These are phyloP conservation scores for Lophiotrema nucula DNA, from an alignment of 495 filamentous ascomycete species.

Conservation along the genomic window DNA sequence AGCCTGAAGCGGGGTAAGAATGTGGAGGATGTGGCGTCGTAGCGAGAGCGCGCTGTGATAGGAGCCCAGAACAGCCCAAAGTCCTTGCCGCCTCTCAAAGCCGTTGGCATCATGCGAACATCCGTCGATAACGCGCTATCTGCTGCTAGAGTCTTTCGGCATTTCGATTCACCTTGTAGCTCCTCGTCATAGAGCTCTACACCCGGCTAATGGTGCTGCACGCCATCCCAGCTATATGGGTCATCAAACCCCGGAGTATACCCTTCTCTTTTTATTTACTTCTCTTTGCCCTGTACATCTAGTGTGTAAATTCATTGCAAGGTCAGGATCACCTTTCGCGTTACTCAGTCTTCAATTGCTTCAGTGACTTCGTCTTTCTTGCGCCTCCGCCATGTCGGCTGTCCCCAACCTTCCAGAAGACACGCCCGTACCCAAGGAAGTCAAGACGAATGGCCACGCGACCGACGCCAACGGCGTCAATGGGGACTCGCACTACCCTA, in stretches of 20 bases:
- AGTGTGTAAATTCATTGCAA: slow-evolving; percentile 1
- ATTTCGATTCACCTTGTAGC: background rate
- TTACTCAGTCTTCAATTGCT: too few species aligned
- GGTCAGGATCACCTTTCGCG: too few species aligned
- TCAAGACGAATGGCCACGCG: background rate
- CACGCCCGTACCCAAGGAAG: background rate
- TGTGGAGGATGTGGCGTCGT: background rate
- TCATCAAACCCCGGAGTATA: too few species aligned
- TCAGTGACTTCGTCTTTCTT: background rate
- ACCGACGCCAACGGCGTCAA: background rate
- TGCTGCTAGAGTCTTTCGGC: slow-evolving; percentile 8
- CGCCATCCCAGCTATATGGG: too few species aligned
- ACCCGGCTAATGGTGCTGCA: too few species aligned
- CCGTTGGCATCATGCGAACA: background rate
- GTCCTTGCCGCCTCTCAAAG: background rate
- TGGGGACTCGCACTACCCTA: background rate
- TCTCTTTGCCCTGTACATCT: slow-evolving; percentile 4
- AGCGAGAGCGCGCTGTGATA: background rate
- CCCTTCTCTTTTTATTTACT: background rate
- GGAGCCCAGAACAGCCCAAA: background rate
- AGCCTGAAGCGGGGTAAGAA: background rate
- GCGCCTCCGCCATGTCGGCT: slow-evolving; percentile 13
- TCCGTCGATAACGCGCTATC: too few species aligned
- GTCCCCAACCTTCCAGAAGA: slow-evolving; percentile 19
- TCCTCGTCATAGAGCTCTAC: background rate